Evolutionary conservation across 345 rosid genomes (phyloP).

Genomic region (Clausena lansium): DNA sequence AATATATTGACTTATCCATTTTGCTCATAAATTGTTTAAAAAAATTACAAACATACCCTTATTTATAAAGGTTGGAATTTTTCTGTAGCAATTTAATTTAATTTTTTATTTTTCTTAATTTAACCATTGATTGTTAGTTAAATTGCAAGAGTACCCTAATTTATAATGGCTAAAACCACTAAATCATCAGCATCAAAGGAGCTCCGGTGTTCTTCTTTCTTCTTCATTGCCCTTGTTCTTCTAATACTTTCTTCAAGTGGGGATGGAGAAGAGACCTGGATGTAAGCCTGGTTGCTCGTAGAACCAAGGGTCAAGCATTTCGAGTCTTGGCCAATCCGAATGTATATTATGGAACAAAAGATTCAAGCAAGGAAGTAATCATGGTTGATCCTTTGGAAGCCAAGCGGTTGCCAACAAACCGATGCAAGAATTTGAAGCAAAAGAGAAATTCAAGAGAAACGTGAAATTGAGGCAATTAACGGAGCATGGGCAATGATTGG

Average conservation of each 20-base stretch:
- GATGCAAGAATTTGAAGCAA: conserved; percentile 59
- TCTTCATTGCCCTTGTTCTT: no score
- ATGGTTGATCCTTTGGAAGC: conserved; percentile 98
- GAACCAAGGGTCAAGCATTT: conserved; percentile 55
- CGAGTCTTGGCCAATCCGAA: conserved; percentile 65
- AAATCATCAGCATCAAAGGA: no score
- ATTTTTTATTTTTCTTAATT: no score
- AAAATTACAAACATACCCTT: no score
- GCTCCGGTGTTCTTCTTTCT: no score
- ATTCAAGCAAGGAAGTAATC: conserved; percentile 36
- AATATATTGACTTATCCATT: no score
- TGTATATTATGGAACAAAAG: conserved; percentile 44
- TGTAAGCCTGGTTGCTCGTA: conserved; percentile 27
- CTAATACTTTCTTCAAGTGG: conserved; percentile 37
- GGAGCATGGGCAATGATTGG: conserved; percentile 98
- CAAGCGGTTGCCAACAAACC: conserved; percentile 70
- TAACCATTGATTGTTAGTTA: no score
- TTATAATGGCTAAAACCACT: no score
- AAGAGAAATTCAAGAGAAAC: conserved; percentile 66
- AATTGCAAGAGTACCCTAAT: no score
- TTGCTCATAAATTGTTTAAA: no score
- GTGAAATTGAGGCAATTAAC: conserved; percentile 83
- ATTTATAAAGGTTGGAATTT: no score
- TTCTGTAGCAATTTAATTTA: no score
- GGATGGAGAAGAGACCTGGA: conserved; percentile 38